Evolutionary conservation across 768 basidiomycete genomes (phyloP), one percentile per base, ranked within the genome.

Genomic region (Cystofilobasidium macerans): DNA sequence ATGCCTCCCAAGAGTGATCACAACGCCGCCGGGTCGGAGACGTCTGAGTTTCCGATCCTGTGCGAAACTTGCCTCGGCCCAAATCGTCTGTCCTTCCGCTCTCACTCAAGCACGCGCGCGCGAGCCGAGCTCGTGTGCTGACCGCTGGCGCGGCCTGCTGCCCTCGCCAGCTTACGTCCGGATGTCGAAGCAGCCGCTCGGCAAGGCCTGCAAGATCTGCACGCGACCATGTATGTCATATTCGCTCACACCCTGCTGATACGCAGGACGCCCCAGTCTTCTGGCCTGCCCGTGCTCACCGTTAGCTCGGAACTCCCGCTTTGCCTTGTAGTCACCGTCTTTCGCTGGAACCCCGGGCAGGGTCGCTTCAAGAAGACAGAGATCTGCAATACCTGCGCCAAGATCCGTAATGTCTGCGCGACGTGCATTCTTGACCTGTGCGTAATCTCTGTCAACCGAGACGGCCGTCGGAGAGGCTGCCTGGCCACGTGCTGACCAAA

Each of bases 281-380:
- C 28, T 20, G 20, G 28, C 53, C 26, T 6, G 16, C 16, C 26
- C 5, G 26, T 24, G 9, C 32, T 9, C 32, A 13, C 18, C 51
- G 33, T 22, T 33, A 16, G 5, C 30, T 26, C 32, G 32, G 33
- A 20, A 22, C 32, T 13, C 28, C 18, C 18, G 24, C 20, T 51
- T 30, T 22, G 28, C 28, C 32, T 35, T 38, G 5, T 12, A 40
- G 35, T 40, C 35, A 40, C 45, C 43, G 33, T 97, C 71, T 99
- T 99, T 78, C 87, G 91, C 45, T 99, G 95, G 95, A 94, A 97
- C 73, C 93, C 95, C 2, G 95, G 95, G 53, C 69, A 85, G 3
- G 94, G 92, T 75, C 85, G 94, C 33, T 97, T 83, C 84, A 98
- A 98, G 81, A 88, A 90, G 67, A 99, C 95, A 14, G 57, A 58